These are phyloP conservation scores for Nothopassalora personata DNA, from an alignment of 2,329 filamentous ascomycete genomes.

Conservation along the genomic window DNA sequence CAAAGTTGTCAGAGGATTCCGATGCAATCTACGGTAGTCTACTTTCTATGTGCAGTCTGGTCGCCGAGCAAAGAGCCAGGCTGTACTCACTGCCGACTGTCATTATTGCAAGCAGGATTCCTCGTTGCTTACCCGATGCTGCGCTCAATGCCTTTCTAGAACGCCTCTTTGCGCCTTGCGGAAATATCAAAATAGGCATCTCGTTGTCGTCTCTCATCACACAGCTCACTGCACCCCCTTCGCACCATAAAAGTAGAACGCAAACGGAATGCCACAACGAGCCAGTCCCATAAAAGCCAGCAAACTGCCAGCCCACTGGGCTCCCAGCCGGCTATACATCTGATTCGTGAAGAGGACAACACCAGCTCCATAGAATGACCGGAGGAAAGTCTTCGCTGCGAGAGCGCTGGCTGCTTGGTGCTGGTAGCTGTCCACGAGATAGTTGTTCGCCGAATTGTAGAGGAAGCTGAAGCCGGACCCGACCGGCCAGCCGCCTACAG, in stretches of 20 bases:
- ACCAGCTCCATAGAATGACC: constrained; percentile 16
- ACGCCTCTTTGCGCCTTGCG: background rate
- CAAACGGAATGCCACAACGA: constrained; percentile 44
- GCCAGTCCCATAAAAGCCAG: constrained; percentile 40
- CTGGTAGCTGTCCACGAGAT: constrained; percentile 59
- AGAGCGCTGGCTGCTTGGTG: constrained; percentile 58
- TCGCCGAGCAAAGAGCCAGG: background rate
- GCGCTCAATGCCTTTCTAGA: background rate
- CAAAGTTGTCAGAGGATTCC: background rate
- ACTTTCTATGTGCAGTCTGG: background rate
- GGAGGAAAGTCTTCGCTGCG: constrained; percentile 31
- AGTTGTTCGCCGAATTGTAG: constrained; percentile 38
- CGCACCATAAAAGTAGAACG: constrained; percentile 75
- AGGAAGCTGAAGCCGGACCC: constrained; percentile 33
- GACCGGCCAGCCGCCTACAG: constrained; percentile 28
- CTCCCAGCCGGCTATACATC: constrained; percentile 39
- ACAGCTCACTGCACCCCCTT: constrained; percentile 21
- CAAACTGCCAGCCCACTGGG: constrained; percentile 43
- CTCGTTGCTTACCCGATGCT: background rate
- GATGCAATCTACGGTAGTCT: background rate
- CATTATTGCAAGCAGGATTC: background rate
- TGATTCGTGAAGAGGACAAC: constrained; percentile 32
- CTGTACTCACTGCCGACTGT: background rate
- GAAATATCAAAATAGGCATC: background rate
- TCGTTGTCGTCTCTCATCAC: background rate